Evolutionary conservation across 2,329 filamentous ascomycete species (phyloP).

Genomic region (Magnaporthiopsis incrustans): DNA sequence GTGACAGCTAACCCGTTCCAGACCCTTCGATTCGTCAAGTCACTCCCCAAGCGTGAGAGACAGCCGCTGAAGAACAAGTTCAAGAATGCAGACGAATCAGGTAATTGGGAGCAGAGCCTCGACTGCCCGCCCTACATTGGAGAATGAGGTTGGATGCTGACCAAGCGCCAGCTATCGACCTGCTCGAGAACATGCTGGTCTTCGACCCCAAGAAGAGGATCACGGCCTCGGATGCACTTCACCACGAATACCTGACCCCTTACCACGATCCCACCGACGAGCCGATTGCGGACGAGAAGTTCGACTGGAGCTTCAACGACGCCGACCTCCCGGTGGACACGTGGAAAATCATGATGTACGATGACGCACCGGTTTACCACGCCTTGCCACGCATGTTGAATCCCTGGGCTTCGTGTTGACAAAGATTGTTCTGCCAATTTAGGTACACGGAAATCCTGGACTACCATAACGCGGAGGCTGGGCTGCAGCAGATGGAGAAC

Average conservation of each 20-base stretch:
- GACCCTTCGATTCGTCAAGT: constrained; percentile 96
- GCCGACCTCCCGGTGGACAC: constrained; percentile 94
- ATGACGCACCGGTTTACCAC: constrained; percentile 36
- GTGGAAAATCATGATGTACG: constrained; percentile 99
- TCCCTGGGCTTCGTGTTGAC: background rate
- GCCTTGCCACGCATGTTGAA: constrained; percentile 8
- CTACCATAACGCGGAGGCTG: constrained; percentile 84
- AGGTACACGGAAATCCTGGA: constrained; percentile 99
- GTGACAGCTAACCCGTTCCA: constrained; percentile 25
- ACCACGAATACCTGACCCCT: constrained; percentile 87
- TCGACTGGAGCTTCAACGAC: constrained; percentile 99
- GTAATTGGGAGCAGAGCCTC: constrained; percentile 38
- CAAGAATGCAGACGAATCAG: constrained; percentile 82
- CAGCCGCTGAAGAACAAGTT: constrained; percentile 85
- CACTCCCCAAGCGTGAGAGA: constrained; percentile 86
- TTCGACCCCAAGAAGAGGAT: constrained; percentile 97
- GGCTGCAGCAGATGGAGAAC: constrained; percentile 30
- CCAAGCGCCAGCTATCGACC: constrained; percentile 63
- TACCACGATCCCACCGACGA: constrained; percentile 98
- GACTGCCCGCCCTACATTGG: no score
- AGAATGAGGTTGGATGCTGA: constrained; percentile 8
- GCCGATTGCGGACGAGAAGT: constrained; percentile 91
- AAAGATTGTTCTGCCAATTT: background rate
- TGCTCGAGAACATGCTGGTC: constrained; percentile 94
- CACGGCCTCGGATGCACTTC: constrained; percentile 75